Conservation (phyloP, 2,329 filamentous ascomycete genomes). For the Colletotrichum tofieldiae region DNA sequence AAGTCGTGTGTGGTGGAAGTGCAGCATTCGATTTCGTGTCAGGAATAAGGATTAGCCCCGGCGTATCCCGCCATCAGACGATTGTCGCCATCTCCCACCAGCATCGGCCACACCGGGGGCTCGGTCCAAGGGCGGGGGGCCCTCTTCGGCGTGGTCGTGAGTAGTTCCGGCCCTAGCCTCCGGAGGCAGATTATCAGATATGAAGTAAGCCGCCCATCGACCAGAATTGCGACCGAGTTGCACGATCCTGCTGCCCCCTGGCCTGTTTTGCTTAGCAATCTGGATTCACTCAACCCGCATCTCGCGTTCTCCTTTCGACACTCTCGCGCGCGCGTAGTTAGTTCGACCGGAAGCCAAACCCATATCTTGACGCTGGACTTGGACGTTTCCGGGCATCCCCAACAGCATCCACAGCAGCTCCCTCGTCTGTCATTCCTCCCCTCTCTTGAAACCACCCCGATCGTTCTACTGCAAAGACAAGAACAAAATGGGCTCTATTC, state of each 20-base stretch:
- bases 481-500: constrained; percentile 38
- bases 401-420: neutral
- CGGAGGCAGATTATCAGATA: constrained; percentile 12
- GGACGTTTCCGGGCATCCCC: neutral
- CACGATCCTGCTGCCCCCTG: constrained; percentile 10
- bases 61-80: constrained; percentile 33
- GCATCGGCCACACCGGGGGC: constrained; percentile 22
- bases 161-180: constrained; percentile 16
- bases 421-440: neutral
- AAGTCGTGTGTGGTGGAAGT: neutral
- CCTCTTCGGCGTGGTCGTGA: constrained; percentile 20
- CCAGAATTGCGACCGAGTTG: constrained; percentile 5
- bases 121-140: constrained; percentile 32
- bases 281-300: constrained; percentile 11
- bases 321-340: neutral
- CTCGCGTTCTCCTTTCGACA: neutral
- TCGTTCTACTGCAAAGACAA: no score
- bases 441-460: neutral
- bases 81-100: constrained; percentile 22
- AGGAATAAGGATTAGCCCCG: constrained; percentile 11
- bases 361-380: constrained; percentile 23
- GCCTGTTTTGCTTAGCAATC: constrained; percentile 30
- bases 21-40: constrained; percentile 29
- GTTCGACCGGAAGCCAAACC: neutral
- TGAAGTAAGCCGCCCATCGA: constrained; percentile 21